Evolutionary conservation across 2,329 filamentous ascomycete genomes (phyloP).

Genomic region (Neonectria punicea): DNA sequence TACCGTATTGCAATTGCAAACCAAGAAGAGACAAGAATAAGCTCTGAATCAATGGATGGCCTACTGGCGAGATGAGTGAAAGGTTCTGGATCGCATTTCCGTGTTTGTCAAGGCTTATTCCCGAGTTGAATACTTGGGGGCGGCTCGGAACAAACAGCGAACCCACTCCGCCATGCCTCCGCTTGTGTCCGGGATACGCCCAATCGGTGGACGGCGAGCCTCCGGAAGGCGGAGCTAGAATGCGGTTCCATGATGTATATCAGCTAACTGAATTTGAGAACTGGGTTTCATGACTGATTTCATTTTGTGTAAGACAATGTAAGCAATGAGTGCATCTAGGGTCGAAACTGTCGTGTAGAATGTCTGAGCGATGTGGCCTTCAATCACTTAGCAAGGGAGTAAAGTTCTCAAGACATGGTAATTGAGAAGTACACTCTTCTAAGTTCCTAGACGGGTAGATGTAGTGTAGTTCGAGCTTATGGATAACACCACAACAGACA

Average conservation of each 20-base stretch:
- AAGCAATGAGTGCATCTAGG: background rate
- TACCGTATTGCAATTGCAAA: slow-evolving; percentile 10
- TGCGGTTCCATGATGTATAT: slow-evolving; percentile 14
- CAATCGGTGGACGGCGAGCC: slow-evolving; percentile 16
- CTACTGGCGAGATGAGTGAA: slow-evolving; percentile 38
- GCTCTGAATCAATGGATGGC: slow-evolving; percentile 25
- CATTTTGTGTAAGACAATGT: background rate
- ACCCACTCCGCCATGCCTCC: slow-evolving; percentile 19
- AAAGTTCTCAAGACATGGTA: background rate
- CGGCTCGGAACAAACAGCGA: slow-evolving; percentile 11
- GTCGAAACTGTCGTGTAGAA: background rate
- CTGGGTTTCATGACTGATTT: background rate
- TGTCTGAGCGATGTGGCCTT: background rate
- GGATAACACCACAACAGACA: background rate
- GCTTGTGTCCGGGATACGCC: slow-evolving; percentile 26
- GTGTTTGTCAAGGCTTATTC: slow-evolving; percentile 31
- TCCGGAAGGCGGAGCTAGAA: slow-evolving; percentile 9
- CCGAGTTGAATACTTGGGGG: slow-evolving; percentile 22
- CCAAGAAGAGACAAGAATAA: slow-evolving; percentile 15
- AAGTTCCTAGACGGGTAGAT: background rate
- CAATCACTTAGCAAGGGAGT: background rate
- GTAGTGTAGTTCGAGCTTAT: background rate
- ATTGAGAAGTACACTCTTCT: background rate
- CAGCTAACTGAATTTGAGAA: background rate
- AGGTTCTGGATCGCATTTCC: slow-evolving; percentile 33